Conservation (phyloP, 768 basidiomycete species). For the Trametes cingulata region DNA sequence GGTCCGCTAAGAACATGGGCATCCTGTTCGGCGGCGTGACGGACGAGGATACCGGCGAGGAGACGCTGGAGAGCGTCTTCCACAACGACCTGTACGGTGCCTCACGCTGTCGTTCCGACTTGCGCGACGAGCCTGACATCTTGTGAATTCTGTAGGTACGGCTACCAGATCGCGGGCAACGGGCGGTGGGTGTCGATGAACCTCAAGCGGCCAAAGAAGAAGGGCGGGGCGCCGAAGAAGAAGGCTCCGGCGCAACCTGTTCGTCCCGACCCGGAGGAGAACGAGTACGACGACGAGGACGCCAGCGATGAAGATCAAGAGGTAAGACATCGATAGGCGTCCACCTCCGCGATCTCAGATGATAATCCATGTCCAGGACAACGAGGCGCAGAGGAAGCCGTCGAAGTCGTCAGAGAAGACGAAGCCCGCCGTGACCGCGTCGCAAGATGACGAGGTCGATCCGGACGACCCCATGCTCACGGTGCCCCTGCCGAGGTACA, state of each 20-base stretch:
- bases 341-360: neutral
- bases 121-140: neutral
- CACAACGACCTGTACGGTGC: slow-evolving; percentile 78
- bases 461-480: slow-evolving; percentile 61
- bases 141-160: slow-evolving; percentile 50
- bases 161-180: slow-evolving; percentile 71
- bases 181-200: slow-evolving; percentile 79
- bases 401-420: neutral
- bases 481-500: slow-evolving; percentile 74
- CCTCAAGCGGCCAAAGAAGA: slow-evolving; percentile 64
- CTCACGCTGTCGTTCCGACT: neutral
- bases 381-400: slow-evolving; percentile 2
- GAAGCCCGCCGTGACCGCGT: neutral
- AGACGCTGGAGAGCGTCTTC: slow-evolving; percentile 81
- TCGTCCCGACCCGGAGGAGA: slow-evolving; percentile 23
- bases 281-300: slow-evolving; percentile 24
- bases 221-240: slow-evolving; percentile 48
- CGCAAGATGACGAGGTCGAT: slow-evolving; percentile 42
- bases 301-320: slow-evolving; percentile 24
- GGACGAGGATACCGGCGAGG: slow-evolving; percentile 85
- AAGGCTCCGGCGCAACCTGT: slow-evolving; percentile 20
- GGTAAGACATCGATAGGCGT: slow-evolving; percentile 1
- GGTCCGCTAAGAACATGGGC: slow-evolving; percentile 67
- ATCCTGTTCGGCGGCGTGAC: slow-evolving; percentile 87
- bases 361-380: neutral